A percentile compares a stretch with the other conserved stretches of the same genome.
These are phyloP conservation scores for Aspergillus arachidicola DNA, from an alignment of 2,329 filamentous ascomycete genomes.

Conservation along the genomic window DNA sequence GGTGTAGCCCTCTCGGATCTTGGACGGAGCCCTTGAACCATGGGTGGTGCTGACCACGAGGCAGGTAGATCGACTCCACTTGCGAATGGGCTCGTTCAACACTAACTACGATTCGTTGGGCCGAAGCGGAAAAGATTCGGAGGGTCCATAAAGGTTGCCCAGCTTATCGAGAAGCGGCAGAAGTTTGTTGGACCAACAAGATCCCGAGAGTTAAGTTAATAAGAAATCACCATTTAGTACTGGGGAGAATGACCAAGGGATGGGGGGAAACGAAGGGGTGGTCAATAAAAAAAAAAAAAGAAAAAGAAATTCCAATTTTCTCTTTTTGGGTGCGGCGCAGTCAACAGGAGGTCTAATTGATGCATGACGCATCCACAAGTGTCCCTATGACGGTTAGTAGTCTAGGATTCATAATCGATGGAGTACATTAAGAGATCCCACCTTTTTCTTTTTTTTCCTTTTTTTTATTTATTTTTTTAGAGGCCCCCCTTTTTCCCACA, in stretches of 20 bases:
- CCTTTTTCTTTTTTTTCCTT: constrained; percentile 2
- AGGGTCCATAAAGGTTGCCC: not conserved
- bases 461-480: not conserved
- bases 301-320: not conserved
- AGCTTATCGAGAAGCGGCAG: constrained; percentile 1
- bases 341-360: constrained; percentile 12
- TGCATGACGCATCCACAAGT: constrained; percentile 16
- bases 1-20: constrained; percentile 17
- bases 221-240: not conserved
- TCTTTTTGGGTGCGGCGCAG: constrained; percentile 4
- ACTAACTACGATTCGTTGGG: constrained; percentile 14
- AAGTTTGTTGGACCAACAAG: constrained; percentile 1
- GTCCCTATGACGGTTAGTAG: constrained; percentile 16
- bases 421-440: not conserved
- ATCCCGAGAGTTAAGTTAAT: not conserved
- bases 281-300: not conserved
- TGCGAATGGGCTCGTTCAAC: constrained; percentile 5
- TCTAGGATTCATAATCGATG: constrained; percentile 10
- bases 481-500: not conserved
- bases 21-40: constrained; percentile 17
- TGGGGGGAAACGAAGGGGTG: not conserved
- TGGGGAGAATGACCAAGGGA: constrained; percentile 1
- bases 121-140: constrained; percentile 7
- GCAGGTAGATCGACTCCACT: constrained; percentile 22
- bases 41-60: constrained; percentile 24